These are phyloP conservation scores for Cryptococcus jaspeensis DNA, from an alignment of 1,284 basidiomycete species.

Conservation along the genomic window DNA sequence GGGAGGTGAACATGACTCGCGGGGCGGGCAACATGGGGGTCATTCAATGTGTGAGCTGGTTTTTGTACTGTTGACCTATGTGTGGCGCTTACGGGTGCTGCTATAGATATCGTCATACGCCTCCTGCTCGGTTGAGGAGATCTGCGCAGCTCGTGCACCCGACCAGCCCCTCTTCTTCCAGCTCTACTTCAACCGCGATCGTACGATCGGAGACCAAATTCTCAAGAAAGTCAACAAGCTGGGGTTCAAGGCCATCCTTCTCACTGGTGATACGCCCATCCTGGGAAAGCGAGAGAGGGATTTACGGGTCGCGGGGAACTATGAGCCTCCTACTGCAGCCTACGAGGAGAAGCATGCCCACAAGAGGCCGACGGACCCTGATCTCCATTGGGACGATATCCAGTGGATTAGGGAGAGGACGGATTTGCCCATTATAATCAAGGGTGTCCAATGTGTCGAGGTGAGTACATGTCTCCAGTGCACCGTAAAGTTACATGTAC, in stretches of 20 bases:
- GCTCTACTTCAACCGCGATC: constrained; percentile 79
- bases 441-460: constrained; percentile 62
- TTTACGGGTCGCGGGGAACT: constrained; percentile 51
- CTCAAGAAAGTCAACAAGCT: constrained; percentile 69
- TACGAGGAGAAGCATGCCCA: constrained; percentile 39
- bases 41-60: constrained; percentile 68
- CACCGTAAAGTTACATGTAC: too few species aligned
- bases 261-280: constrained; percentile 86
- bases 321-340: constrained; percentile 44
- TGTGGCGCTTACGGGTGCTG: neutral
- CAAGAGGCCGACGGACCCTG: constrained; percentile 40
- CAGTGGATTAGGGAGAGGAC: constrained; percentile 63
- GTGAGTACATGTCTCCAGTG: constrained; percentile 11
- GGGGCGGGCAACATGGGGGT: constrained; percentile 70
- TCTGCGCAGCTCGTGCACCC: constrained; percentile 52
- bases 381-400: constrained; percentile 46
- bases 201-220: constrained; percentile 66
- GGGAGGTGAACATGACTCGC: constrained; percentile 78
- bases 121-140: constrained; percentile 65
- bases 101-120: constrained; percentile 72
- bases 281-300: constrained; percentile 84
- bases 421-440: constrained; percentile 77
- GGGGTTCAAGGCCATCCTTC: constrained; percentile 70
- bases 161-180: constrained; percentile 75
- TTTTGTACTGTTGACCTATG: neutral